Evolutionary conservation across 148 eudicot species (phyloP).

Genomic region (Chenopodium album): DNA sequence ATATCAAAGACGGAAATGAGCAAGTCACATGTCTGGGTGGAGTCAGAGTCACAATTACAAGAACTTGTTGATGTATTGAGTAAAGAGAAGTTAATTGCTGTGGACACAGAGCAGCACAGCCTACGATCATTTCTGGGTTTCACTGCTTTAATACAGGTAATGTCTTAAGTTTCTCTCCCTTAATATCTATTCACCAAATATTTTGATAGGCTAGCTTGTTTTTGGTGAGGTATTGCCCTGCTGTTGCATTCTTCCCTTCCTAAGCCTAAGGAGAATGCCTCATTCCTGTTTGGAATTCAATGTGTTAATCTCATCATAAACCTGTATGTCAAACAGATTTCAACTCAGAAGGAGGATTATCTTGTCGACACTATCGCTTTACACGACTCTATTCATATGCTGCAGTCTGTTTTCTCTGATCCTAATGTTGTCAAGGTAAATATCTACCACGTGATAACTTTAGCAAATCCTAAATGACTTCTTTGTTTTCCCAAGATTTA

Average conservation of each 20-base stretch:
- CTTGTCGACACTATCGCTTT: conserved; percentile 83
- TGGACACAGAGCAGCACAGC: conserved; percentile 97
- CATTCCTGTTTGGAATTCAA: no score
- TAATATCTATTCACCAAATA: conserved; percentile 1
- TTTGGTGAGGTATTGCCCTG: no score
- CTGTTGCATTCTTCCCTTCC: no score
- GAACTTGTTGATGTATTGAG: conserved; percentile 63
- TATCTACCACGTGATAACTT: not conserved
- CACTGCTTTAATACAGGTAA: conserved; percentile 87
- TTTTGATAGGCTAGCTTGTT: not conserved
- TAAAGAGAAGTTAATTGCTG: conserved; percentile 67
- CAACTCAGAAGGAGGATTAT: conserved; percentile 74
- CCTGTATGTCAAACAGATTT: conserved; percentile 47
- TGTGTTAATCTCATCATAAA: not conserved
- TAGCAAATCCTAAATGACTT: not conserved
- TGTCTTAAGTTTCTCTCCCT: not conserved
- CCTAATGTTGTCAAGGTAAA: conserved; percentile 79
- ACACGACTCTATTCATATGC: conserved; percentile 71
- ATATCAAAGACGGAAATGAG: conserved; percentile 38
- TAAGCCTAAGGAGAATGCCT: no score
- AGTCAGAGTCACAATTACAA: conserved; percentile 57
- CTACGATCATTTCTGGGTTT: conserved; percentile 85
- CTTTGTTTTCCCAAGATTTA: no score
- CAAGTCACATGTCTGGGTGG: conserved; percentile 66
- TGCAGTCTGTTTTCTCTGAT: conserved; percentile 78